phyloP scores from a whole-genome alignment of 2,329 filamentous ascomycete species.

The Cladosporium cucumerinum region DNA sequence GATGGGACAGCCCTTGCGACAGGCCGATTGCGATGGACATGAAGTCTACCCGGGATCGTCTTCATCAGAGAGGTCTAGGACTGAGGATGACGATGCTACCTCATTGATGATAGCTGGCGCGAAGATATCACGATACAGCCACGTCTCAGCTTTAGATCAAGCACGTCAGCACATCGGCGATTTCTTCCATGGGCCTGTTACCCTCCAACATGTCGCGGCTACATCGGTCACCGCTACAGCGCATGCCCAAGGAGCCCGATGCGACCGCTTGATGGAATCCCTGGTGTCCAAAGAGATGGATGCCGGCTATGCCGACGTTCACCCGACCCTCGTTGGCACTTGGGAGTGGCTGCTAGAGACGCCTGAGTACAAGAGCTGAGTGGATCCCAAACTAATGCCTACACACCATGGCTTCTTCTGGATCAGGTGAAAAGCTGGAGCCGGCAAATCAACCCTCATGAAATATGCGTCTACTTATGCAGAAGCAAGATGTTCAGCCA shows the following conservation, averaged over 20 bases:
- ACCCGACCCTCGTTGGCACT: not conserved
- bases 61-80: not conserved
- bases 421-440: not conserved
- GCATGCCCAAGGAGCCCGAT: not conserved
- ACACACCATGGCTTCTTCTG: not conserved
- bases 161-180: not conserved
- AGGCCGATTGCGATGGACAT: not conserved
- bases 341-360: not conserved
- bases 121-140: not conserved
- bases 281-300: not conserved
- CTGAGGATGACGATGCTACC: not conserved
- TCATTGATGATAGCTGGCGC: not conserved
- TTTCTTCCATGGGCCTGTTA: not conserved
- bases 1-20: not conserved
- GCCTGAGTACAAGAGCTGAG: not conserved
- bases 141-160: not conserved
- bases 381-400: not conserved
- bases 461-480: not conserved
- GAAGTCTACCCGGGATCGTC: not conserved
- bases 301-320: not conserved
- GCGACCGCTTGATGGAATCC: not conserved
- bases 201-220: not conserved
- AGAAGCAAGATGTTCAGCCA: not conserved
- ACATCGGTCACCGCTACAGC: not conserved
- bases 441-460: not conserved